Base-by-base conservation (phyloP, 768 basidiomycete genomes). In the Agaricus sinodeliciosus region DNA sequence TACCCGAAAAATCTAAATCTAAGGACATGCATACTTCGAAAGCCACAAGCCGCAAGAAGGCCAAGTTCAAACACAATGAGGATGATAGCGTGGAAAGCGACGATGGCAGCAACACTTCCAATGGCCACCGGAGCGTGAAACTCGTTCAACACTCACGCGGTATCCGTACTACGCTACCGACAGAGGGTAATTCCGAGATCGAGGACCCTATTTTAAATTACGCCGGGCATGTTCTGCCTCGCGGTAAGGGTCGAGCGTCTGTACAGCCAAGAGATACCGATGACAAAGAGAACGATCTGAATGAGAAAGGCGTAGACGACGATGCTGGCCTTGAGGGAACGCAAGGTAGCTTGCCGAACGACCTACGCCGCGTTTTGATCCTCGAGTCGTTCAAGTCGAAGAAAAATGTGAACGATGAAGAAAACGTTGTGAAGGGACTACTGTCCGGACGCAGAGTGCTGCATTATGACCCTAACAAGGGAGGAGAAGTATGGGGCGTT, bases 401-500 rank as follows among this genome's bases (percentile, higher is more conserved):
- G 57, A 60, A 67, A 58, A 72, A 65, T 57, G 68, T 67, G 55
- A 60, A 58, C 11, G 72, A 77, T 42, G 78, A 76, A 57, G 79
- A 82, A 55, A 72, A 69, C 60, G 63, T 90, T 19, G 81, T 83
- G 36, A 75, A 79, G 54, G 71, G 74, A 16, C 66, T 91, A 43
- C 59, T 90, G 35, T 81, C 83, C 61, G 84, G 87, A 28, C 65
- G 68, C 51, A 74, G 80, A 52, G 69, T 70, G 57, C 69, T 65
- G 39, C 75, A 78, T 61, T 87, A 87, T 62, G 78, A 89, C 55
- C 72, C 81, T 12, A 68, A 62, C 47, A 84, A 74, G 63, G 86
- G 86, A 15, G 87, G 85, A 2, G 79, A 84, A 52, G 80, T 90
- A 53, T 90, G 87, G 87, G 82, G 79, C 59, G 80, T 80, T 39